A percentile compares a stretch with the other conserved stretches of the same genome.
These are phyloP conservation scores for Sphagnum fallax DNA, from an alignment of 228 moss, liverwort and hornwort genomes.

Conservation along the genomic window DNA sequence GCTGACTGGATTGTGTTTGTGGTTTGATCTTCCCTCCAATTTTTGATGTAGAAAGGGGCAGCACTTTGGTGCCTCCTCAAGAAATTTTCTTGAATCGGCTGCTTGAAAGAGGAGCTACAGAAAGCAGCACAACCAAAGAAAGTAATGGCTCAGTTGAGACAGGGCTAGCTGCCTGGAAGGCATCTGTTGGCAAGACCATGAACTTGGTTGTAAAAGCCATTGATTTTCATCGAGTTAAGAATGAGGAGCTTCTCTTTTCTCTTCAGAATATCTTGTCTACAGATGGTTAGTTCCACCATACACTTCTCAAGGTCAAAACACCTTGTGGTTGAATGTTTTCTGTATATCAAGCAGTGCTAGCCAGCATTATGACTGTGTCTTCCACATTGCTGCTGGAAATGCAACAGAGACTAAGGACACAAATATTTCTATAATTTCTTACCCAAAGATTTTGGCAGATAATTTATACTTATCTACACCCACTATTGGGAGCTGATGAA, in stretches of 20 bases:
- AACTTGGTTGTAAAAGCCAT: constrained; percentile 42
- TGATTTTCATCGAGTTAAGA: constrained; percentile 30
- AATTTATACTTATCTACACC: no score
- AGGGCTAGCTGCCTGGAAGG: constrained; percentile 29
- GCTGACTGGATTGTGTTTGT: not conserved
- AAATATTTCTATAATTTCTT: no score
- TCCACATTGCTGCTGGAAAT: no score
- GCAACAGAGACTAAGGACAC: no score
- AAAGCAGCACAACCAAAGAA: constrained; percentile 48
- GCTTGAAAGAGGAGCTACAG: constrained; percentile 51
- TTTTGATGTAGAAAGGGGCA: constrained; percentile 16
- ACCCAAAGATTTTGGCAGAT: no score
- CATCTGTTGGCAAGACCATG: constrained; percentile 29
- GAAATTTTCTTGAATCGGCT: constrained; percentile 48
- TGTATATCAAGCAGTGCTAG: no score
- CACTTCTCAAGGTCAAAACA: no score
- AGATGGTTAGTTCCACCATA: constrained; percentile 30
- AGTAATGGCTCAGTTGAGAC: constrained; percentile 43
- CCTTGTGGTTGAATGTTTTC: no score
- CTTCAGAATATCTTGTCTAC: constrained; percentile 28
- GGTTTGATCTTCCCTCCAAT: not conserved
- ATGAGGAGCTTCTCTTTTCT: constrained; percentile 41
- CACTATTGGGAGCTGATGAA: no score
- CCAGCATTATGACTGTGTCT: no score
- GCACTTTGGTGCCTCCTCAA: constrained; percentile 28